These are phyloP conservation scores for Claviceps sorghi DNA, from an alignment of 2,329 filamentous ascomycete species.

Conservation along the genomic window DNA sequence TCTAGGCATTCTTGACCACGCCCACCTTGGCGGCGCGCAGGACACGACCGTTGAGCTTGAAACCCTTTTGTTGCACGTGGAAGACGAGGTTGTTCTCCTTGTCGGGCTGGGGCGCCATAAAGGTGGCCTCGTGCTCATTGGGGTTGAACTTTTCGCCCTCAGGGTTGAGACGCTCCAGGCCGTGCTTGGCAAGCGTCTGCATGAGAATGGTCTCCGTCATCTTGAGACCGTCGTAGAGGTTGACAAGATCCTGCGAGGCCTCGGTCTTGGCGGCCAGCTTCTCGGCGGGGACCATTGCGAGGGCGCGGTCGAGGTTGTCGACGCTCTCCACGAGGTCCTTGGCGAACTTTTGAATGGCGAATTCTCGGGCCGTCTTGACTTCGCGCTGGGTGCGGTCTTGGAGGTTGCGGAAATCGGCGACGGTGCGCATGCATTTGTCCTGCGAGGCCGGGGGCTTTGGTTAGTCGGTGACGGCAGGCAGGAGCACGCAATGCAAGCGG, in stretches of 20 bases:
- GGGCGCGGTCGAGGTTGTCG: conserved; percentile 92
- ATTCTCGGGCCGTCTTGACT: conserved; percentile 73
- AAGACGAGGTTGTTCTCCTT: conserved; percentile 89
- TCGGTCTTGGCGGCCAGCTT: conserved; percentile 47
- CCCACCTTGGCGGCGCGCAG: conserved; percentile 90
- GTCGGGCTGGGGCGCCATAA: conserved; percentile 74
- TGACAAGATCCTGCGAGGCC: conserved; percentile 55
- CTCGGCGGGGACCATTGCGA: conserved; percentile 61
- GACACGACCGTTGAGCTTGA: conserved; percentile 79
- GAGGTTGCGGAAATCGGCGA: conserved; percentile 96
- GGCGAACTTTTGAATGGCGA: conserved; percentile 90
- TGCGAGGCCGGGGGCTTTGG: conserved; percentile 21
- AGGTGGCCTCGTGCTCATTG: conserved; percentile 91
- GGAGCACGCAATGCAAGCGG: too few relatives aligned
- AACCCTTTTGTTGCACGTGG: conserved; percentile 89
- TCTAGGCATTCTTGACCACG: conserved; percentile 67
- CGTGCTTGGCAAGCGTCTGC: conserved; percentile 82
- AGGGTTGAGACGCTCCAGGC: conserved; percentile 78
- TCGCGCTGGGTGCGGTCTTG: conserved; percentile 90
- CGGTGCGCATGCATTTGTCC: conserved; percentile 88
- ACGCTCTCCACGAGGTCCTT: conserved; percentile 89
- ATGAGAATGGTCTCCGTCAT: conserved; percentile 91
- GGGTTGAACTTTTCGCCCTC: conserved; percentile 82
- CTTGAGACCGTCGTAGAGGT: conserved; percentile 76
- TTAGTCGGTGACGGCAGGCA: not conserved